Percentiles rank a stretch among this genome's conserved stretches.
Evolutionary conservation across 257 asterid species (phyloP).

Genomic region (Fraxinus pennsylvanica): DNA sequence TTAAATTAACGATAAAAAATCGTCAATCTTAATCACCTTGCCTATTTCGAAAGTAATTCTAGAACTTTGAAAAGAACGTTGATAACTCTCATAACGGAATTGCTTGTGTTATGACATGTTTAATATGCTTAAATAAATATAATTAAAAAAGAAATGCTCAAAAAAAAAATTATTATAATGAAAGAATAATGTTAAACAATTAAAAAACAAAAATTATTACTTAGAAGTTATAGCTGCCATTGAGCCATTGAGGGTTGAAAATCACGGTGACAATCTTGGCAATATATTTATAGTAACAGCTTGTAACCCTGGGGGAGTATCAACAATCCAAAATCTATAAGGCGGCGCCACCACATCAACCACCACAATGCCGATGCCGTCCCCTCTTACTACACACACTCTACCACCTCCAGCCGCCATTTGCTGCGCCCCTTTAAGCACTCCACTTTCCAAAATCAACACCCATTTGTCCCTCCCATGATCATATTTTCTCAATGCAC

Average conservation of each 20-base stretch:
- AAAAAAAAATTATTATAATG: not conserved
- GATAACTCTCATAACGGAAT: too few relatives aligned
- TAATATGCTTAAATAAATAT: too few relatives aligned
- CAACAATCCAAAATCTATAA: conserved; percentile 50
- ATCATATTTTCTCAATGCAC: conserved; percentile 51
- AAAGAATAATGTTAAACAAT: not conserved
- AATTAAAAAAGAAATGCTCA: not conserved
- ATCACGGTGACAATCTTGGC: conserved; percentile 49
- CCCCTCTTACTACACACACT: conserved; percentile 56
- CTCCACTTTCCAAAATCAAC: conserved; percentile 37
- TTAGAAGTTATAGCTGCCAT: too few relatives aligned
- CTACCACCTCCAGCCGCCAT: conserved; percentile 60
- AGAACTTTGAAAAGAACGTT: too few relatives aligned
- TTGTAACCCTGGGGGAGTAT: conserved; percentile 52
- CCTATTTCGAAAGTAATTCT: too few relatives aligned
- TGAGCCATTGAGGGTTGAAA: not conserved
- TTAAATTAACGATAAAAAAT: too few relatives aligned
- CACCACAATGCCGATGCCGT: conserved; percentile 45
- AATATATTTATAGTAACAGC: conserved; percentile 54
- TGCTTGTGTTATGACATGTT: too few relatives aligned
- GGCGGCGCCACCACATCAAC: conserved; percentile 64
- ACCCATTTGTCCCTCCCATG: conserved; percentile 54
- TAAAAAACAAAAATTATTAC: not conserved
- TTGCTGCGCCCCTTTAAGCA: conserved; percentile 57
- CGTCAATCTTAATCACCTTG: too few relatives aligned